phyloP scores from a whole-genome alignment of 768 basidiomycete genomes.

The Gymnopilus dilepis region DNA sequence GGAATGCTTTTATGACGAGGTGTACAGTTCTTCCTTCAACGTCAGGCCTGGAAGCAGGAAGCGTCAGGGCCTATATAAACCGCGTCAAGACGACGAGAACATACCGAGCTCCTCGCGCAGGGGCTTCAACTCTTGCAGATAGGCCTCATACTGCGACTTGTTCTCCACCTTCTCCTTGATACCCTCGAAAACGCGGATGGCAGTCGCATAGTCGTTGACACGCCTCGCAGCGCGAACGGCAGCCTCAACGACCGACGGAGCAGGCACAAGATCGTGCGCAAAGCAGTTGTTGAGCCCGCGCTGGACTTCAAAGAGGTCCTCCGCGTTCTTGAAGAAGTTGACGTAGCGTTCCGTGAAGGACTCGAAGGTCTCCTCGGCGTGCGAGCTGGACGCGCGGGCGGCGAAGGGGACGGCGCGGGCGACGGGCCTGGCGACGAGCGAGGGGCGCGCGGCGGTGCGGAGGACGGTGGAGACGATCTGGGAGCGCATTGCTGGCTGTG shows the following conservation, averaged over 20 bases:
- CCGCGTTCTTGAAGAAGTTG: slow-evolving; percentile 88
- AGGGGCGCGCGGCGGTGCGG: slow-evolving; percentile 61
- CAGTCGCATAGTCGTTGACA: slow-evolving; percentile 97
- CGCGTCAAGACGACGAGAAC: slow-evolving; percentile 20
- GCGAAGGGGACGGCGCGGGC: slow-evolving; percentile 47
- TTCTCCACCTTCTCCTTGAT: slow-evolving; percentile 98
- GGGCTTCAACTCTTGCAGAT: slow-evolving; percentile 88
- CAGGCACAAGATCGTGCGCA: slow-evolving; percentile 95
- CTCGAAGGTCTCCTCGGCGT: slow-evolving; percentile 92
- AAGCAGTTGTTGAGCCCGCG: slow-evolving; percentile 99
- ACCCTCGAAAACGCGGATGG: slow-evolving; percentile 95
- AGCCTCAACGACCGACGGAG: slow-evolving; percentile 83
- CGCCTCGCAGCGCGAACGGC: slow-evolving; percentile 87
- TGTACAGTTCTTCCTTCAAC: slow-evolving; percentile 36
- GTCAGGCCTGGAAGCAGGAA: slow-evolving; percentile 22
- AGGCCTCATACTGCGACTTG: slow-evolving; percentile 91
- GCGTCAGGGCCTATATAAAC: not conserved
- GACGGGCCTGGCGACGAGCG: slow-evolving; percentile 36
- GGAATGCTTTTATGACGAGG: slow-evolving; percentile 26
- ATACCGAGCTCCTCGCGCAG: slow-evolving; percentile 91
- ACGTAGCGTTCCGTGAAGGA: slow-evolving; percentile 94
- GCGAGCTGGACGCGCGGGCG: slow-evolving; percentile 57
- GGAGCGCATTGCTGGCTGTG: slow-evolving; percentile 53
- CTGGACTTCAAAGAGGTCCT: slow-evolving; percentile 98
- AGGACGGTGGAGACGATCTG: slow-evolving; percentile 66